phyloP scores from a whole-genome alignment of 176 grass and related monocot species.

The Luzula sylvatica region DNA sequence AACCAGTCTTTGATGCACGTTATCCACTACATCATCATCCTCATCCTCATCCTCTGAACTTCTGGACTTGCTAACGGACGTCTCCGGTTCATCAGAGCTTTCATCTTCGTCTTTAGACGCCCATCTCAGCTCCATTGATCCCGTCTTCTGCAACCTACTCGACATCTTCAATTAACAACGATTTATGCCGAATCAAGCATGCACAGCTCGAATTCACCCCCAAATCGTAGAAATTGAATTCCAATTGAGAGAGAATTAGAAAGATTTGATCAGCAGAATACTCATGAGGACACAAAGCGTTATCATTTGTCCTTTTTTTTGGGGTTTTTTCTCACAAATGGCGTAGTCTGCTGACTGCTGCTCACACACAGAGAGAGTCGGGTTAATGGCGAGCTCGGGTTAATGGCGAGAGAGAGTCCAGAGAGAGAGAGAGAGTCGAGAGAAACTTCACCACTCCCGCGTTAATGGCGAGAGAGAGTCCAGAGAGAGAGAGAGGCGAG shows the following conservation, averaged over 20 bases:
- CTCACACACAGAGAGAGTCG: neutral
- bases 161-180: conserved; percentile 17
- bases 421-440: too few relatives aligned
- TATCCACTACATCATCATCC: conserved; percentile 49
- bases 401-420: too few relatives aligned
- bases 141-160: conserved; percentile 49
- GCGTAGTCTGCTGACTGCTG: neutral
- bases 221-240: neutral
- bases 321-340: neutral
- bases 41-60: conserved; percentile 34
- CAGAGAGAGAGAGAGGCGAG: too few relatives aligned
- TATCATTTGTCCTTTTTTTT: neutral
- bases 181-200: conserved; percentile 14
- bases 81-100: conserved; percentile 42
- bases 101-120: conserved; percentile 62
- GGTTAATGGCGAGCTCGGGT: too few relatives aligned
- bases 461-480: too few relatives aligned
- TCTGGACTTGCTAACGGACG: conserved; percentile 18
- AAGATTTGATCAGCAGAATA: too few relatives aligned
- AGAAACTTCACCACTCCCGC: too few relatives aligned
- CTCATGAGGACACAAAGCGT: too few relatives aligned
- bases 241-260: neutral
- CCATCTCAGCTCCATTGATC: conserved; percentile 72
- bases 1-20: conserved; percentile 63
- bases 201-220: neutral